Evolutionary conservation across 257 asterid genomes (phyloP).

Genomic region (Leonotis leonurus): DNA sequence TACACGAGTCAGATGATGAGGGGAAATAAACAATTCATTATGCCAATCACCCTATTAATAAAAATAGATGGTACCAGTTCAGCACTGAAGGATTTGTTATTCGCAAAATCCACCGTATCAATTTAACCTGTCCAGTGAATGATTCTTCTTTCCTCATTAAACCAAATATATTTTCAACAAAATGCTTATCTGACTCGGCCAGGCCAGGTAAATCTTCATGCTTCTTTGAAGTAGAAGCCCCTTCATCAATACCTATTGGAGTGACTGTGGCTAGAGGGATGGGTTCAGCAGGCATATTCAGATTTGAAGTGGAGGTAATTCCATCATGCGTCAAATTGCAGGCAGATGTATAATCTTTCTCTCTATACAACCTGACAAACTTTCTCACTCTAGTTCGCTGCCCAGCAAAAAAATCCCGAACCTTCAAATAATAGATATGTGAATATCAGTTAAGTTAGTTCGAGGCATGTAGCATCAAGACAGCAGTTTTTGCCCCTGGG

Average conservation of each 20-base stretch:
- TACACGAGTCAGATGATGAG: constrained; percentile 8
- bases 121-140: constrained; percentile 77
- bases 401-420: constrained; percentile 69
- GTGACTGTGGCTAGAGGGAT: constrained; percentile 51
- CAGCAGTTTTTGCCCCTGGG: background rate
- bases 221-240: constrained; percentile 45
- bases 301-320: constrained; percentile 32
- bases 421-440: constrained; percentile 36
- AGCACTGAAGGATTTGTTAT: constrained; percentile 61
- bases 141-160: constrained; percentile 87
- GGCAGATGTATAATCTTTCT: constrained; percentile 43
- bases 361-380: constrained; percentile 56
- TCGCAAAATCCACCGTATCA: constrained; percentile 79
- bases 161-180: constrained; percentile 60
- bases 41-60: constrained; percentile 1
- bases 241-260: constrained; percentile 52
- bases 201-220: constrained; percentile 44
- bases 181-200: constrained; percentile 55
- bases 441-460: background rate
- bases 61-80: constrained; percentile 46
- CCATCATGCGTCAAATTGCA: constrained; percentile 34
- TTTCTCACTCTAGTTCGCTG: constrained; percentile 87
- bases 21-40: constrained; percentile 1
- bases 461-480: background rate
- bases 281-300: constrained; percentile 42